These are phyloP conservation scores for Cicer arietinum DNA, from an alignment of 306 rosid genomes.

Conservation along the genomic window DNA sequence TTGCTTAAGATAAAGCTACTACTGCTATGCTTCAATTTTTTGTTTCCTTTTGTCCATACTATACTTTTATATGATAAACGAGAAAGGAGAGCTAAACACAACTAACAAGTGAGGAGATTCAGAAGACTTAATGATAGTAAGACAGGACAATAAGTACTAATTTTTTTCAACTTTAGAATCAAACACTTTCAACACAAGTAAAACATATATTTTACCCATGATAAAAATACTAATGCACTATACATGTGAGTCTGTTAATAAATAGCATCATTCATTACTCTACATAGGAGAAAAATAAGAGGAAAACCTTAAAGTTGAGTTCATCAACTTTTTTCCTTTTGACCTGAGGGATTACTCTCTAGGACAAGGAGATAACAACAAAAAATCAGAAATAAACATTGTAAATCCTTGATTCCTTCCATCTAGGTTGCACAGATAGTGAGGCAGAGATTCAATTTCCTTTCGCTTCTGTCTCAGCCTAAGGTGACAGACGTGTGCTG, in stretches of 20 bases:
- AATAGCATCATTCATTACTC: slow-evolving; percentile 15
- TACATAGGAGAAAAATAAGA: not conserved
- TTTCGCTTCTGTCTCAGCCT: slow-evolving; percentile 36
- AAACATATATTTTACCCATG: not conserved
- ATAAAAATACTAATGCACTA: not conserved
- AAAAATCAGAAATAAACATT: slow-evolving; percentile 14
- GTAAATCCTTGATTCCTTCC: slow-evolving; percentile 17
- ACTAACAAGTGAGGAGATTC: not conserved
- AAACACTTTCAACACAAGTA: not conserved
- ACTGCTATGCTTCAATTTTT: too few relatives aligned
- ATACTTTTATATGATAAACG: too few relatives aligned
- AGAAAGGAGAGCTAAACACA: not conserved
- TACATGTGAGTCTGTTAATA: slow-evolving; percentile 17
- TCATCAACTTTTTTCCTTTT: slow-evolving; percentile 14
- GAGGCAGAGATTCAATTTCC: slow-evolving; percentile 31
- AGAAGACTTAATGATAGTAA: not conserved
- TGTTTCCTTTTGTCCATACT: too few relatives aligned
- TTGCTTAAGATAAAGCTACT: too few relatives aligned
- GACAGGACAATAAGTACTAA: not conserved
- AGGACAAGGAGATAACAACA: slow-evolving; percentile 40
- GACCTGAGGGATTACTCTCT: slow-evolving; percentile 3
- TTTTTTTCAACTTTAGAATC: not conserved
- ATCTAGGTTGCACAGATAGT: not conserved
- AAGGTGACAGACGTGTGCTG: slow-evolving; percentile 14
- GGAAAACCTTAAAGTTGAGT: not conserved